Evolutionary conservation across 225 moss, liverwort and hornwort genomes (phyloP), one percentile per base, ranked within the genome.

Genomic region (Straminergon stramineum): DNA sequence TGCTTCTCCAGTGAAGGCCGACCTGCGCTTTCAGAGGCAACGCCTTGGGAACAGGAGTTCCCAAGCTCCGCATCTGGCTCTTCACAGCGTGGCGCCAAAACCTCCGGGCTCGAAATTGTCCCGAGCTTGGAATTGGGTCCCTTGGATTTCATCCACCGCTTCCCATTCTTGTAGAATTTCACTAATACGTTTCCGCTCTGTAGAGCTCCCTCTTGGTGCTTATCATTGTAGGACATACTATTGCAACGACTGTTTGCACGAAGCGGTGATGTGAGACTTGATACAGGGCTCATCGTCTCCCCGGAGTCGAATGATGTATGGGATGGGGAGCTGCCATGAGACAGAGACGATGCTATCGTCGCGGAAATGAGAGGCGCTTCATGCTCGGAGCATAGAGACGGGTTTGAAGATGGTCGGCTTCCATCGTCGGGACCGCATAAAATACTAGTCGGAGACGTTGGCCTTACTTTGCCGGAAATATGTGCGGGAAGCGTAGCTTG

Each of bases 391-490:
- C 90, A 79, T 10, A 93, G 88, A 74, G 96, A 96, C 20, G 94
- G 92, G 87, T 94, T 95, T 57, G 96, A 96, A 56, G 91, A 90
- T 52, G 94, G 94, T 62, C 92, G 93, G 53, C 92, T 91, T 43
- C 89, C 92, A 61, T 91, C 86, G 41, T 95, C 95, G 7, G 95
- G 96, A n/a, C 96, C 96, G 60, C 88, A 93, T 8, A 96, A 91
- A 81, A 95, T 95, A 90, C 96, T 96, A 58, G 95, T 96, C 2
- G 96, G 96, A 55, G 96, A 96, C 41, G 83, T 74, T 4, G 93
- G 94, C 58, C 88, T 81, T 15, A 67, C 79, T 62, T 92, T 94
- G 27, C 87, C 63, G 9, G 61, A 60, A 48, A 51, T 45, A 75
- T 76, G 83, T 18, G 87, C 58, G 30, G 90, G 79, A 63, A n/a